Conservation (phyloP, 257 asterid genomes). For the Solanum sparsipilum region DNA sequence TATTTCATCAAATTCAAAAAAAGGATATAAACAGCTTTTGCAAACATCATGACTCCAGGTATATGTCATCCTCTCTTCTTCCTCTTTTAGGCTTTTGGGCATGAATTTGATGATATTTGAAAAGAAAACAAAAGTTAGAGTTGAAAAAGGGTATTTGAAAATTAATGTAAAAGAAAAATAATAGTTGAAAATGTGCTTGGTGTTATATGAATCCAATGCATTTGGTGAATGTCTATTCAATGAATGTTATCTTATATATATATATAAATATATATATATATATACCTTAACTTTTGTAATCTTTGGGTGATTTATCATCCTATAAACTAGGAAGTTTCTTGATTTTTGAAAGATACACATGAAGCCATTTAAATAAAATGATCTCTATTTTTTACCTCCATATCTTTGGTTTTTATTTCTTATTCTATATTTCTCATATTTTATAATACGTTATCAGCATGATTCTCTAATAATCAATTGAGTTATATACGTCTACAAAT, state of each 20-base stretch:
- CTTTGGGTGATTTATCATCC: background rate
- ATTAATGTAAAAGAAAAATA: background rate
- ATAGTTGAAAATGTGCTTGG: background rate
- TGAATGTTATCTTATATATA: background rate
- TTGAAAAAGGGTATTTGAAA: background rate
- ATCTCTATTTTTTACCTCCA: background rate
- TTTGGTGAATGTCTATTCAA: background rate
- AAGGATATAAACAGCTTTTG: background rate
- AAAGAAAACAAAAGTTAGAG: background rate
- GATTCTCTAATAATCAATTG: background rate
- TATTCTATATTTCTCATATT: background rate
- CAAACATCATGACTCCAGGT: background rate
- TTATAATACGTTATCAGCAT: background rate
- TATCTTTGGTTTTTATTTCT: background rate
- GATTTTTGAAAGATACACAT: background rate
- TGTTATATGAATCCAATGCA: too few species aligned
- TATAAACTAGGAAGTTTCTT: background rate
- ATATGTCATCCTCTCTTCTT: background rate
- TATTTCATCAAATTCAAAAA: background rate
- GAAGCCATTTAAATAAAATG: background rate
- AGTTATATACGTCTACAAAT: too few species aligned
- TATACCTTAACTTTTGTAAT: background rate
- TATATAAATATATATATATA: too few species aligned
- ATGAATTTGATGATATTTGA: background rate
- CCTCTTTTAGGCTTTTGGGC: background rate